Base-by-base conservation (phyloP, 352 stramenopile species). In the Phytophthora capsici region DNA sequence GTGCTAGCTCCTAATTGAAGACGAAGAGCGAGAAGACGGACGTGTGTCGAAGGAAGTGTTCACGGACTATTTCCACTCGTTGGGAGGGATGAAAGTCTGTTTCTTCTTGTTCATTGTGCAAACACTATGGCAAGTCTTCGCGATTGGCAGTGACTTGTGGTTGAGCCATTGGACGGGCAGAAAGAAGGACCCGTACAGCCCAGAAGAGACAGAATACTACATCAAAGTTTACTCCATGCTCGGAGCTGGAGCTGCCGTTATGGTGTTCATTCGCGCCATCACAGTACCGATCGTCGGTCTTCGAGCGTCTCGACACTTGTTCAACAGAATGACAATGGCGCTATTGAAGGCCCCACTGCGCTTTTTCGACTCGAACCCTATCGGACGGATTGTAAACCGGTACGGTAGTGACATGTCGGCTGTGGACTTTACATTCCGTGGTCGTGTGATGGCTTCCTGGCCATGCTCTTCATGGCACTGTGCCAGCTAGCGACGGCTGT, bases 311-410 rank as follows among this genome's bases (percentile, higher is more conserved):
- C 53, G 78, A 19, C 73, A 71, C 17, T 60, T 98, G 7, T 96
- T 98, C 63, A 75, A 97, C 40, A 65, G 82, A 30, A 83, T 98
- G 62, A 96, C 90, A 16, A 49, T 77, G n/a, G 81, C 78, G 8
- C 80, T 98, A 13, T 59, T 98, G 25, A 66, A 77, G 36, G 91
- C 93, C 14, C 91, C 91, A 4, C 80, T 98, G 34, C 66, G 82
- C 6, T 98, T 98, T 69, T 98, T 98, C 70, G 90, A 98, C 63
- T 83, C 79, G 7, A 97, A 95, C 51, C 94, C 91, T 0, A 76
- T 94, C 13, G 91, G 92, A 4, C 78, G 90, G 55, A 93, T 98
- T 36, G 37, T 98, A 13, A 97, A 94, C 55, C 82, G 94, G 12
- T 98, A 97, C 30, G 68, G 78, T 32, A 83, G 82, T 5, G 92